These are phyloP conservation scores for Starmerella etchellsii DNA, from an alignment of 805 yeast genomes.

Conservation along the genomic window DNA sequence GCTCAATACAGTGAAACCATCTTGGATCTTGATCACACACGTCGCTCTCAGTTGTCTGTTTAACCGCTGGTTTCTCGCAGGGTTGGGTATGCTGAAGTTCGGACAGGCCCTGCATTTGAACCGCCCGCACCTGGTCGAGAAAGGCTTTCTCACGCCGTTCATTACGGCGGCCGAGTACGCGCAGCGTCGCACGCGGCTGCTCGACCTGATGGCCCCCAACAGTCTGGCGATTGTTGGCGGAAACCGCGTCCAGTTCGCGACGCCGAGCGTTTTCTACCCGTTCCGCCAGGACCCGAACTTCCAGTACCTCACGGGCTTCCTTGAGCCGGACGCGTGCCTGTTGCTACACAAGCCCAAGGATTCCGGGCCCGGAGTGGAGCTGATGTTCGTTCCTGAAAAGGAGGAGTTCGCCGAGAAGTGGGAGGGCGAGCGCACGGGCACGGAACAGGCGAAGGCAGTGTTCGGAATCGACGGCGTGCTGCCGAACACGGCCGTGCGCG, in stretches of 20 bases:
- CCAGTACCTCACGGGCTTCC: conserved; percentile 80
- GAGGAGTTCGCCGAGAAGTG: conserved; percentile 70
- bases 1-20: neutral
- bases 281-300: conserved; percentile 89
- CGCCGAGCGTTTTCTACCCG: conserved; percentile 82
- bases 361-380: conserved; percentile 34
- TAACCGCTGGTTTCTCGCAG: too few species aligned
- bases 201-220: conserved; percentile 43
- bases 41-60: neutral
- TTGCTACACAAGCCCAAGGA: conserved; percentile 38
- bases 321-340: conserved; percentile 70
- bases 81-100: conserved; percentile 6
- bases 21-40: neutral
- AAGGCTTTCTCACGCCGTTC: conserved; percentile 81
- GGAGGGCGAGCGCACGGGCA: conserved; percentile 91
- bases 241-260: conserved; percentile 56
- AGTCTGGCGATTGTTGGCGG: conserved; percentile 70
- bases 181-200: conserved; percentile 50
- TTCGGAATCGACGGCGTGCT: conserved; percentile 78
- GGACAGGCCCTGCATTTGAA: conserved; percentile 89
- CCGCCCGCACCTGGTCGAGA: conserved; percentile 55
- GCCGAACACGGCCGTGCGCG: conserved; percentile 17
- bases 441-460: conserved; percentile 62
- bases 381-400: conserved; percentile 76
- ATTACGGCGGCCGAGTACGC: conserved; percentile 74